phyloP scores from a whole-genome alignment of 2,329 filamentous ascomycete genomes.

The Cryoendolithus antarcticus region DNA sequence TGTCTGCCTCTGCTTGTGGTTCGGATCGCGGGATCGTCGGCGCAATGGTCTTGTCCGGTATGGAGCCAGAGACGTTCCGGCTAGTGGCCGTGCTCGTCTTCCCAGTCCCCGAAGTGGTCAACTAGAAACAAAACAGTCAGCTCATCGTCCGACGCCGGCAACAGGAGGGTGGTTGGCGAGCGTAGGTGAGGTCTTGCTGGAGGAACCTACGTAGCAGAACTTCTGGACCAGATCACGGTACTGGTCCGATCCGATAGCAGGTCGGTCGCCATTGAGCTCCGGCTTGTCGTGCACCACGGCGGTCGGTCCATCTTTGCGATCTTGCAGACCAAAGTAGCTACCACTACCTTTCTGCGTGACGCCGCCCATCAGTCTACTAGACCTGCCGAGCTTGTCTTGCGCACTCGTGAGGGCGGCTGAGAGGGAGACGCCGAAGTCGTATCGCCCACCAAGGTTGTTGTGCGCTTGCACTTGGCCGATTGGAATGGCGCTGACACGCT shows the following conservation, averaged over 20 bases:
- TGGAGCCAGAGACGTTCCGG: too few relatives aligned
- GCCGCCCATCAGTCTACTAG: conserved; percentile 33
- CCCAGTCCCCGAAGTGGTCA: conserved; percentile 19
- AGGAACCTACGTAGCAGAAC: conserved; percentile 96
- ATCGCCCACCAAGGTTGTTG: conserved; percentile 69
- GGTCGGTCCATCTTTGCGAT: conserved; percentile 17
- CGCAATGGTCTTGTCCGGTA: too few relatives aligned
- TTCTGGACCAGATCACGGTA: conserved; percentile 97
- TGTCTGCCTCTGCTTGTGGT: too few relatives aligned
- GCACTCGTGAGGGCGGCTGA: conserved; percentile 67
- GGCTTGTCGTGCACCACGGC: conserved; percentile 25
- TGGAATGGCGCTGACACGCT: conserved; percentile 46
- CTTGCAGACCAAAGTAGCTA: conserved; percentile 27
- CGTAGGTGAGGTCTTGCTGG: conserved; percentile 6
- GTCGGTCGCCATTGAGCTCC: conserved; percentile 42
- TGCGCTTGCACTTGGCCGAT: conserved; percentile 26
- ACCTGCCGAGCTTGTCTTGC: conserved; percentile 50
- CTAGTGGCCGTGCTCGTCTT: too few relatives aligned
- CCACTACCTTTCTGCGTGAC: conserved; percentile 26
- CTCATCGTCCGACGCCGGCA: conserved; percentile 8
- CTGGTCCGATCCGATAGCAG: conserved; percentile 68
- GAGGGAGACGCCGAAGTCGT: conserved; percentile 91
- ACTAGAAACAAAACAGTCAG: conserved; percentile 22
- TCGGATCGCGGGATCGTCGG: too few relatives aligned
- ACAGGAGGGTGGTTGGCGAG: conserved; percentile 11